phyloP scores from a whole-genome alignment of 306 rosid genomes.

The Corylus heterophylla region DNA sequence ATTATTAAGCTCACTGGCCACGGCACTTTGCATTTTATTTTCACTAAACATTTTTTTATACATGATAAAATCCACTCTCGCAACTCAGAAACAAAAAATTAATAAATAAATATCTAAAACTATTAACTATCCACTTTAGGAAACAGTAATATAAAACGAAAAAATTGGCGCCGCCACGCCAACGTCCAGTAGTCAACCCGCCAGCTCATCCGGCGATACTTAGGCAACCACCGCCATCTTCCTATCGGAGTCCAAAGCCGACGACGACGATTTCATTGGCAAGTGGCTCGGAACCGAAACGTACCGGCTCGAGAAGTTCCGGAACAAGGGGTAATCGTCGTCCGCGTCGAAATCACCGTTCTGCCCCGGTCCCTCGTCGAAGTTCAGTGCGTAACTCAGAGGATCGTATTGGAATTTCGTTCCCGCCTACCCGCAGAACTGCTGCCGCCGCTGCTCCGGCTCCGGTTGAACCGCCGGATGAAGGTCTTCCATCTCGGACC shows the following conservation, averaged over 20 bases:
- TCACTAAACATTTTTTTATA: too few relatives aligned
- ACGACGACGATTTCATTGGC: constrained; percentile 22
- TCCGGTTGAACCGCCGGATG: constrained; percentile 69
- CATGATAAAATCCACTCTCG: too few relatives aligned
- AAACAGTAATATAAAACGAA: not conserved
- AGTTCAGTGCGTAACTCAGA: constrained; percentile 78
- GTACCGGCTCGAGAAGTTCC: constrained; percentile 76
- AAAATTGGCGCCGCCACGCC: constrained; percentile 31
- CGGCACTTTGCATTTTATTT: too few relatives aligned
- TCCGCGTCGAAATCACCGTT: constrained; percentile 39
- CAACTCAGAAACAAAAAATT: too few relatives aligned
- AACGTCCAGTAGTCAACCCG: constrained; percentile 26
- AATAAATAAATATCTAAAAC: not conserved
- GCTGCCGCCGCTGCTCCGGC: constrained; percentile 27
- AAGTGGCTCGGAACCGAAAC: constrained; percentile 38
- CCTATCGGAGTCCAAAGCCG: constrained; percentile 9
- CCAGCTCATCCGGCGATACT: constrained; percentile 43
- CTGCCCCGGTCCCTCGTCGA: constrained; percentile 68
- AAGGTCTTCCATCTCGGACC: constrained; percentile 97
- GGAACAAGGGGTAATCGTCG: constrained; percentile 35
- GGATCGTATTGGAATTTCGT: constrained; percentile 82
- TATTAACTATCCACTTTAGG: not conserved
- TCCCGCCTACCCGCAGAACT: constrained; percentile 23
- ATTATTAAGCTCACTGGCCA: too few relatives aligned
- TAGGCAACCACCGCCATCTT: constrained; percentile 36